Evolutionary conservation across 345 rosid genomes (phyloP).

Genomic region (Angophora floribunda): DNA sequence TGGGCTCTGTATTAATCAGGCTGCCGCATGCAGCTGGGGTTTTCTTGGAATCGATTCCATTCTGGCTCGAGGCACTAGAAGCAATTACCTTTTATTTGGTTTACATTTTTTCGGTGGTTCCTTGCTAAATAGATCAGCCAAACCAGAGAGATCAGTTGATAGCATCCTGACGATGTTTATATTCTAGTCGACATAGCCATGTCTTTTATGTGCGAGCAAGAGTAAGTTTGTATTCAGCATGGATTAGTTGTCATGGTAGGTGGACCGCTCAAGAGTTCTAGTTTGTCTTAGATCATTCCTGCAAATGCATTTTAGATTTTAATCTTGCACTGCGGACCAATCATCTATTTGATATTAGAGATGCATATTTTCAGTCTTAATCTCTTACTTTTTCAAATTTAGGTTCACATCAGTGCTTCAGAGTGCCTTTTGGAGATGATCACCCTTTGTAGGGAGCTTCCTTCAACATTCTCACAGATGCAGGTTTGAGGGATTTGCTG

Average conservation of each 20-base stretch:
- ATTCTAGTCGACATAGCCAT: background rate
- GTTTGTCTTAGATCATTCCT: background rate
- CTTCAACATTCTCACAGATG: slow-evolving; percentile 14
- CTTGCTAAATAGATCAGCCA: background rate
- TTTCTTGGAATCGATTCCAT: background rate
- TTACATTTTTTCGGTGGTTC: background rate
- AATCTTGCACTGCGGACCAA: background rate
- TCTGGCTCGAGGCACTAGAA: background rate
- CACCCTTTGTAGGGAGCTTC: slow-evolving; percentile 24
- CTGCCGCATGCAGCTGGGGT: background rate
- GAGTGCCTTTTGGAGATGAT: slow-evolving; percentile 61
- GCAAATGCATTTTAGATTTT: background rate
- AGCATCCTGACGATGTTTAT: background rate
- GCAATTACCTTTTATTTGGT: background rate
- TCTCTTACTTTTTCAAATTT: background rate
- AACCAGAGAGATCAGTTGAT: background rate
- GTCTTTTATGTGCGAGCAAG: background rate
- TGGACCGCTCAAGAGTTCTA: background rate
- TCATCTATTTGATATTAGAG: background rate
- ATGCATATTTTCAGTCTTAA: background rate
- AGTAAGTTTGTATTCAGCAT: background rate
- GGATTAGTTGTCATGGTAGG: background rate
- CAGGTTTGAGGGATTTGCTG: slow-evolving; percentile 39
- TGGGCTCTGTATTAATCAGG: background rate
- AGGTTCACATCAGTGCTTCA: slow-evolving; percentile 83